phyloP scores from a whole-genome alignment of 202 grass and related monocot species.

The Zoysia matrella region DNA sequence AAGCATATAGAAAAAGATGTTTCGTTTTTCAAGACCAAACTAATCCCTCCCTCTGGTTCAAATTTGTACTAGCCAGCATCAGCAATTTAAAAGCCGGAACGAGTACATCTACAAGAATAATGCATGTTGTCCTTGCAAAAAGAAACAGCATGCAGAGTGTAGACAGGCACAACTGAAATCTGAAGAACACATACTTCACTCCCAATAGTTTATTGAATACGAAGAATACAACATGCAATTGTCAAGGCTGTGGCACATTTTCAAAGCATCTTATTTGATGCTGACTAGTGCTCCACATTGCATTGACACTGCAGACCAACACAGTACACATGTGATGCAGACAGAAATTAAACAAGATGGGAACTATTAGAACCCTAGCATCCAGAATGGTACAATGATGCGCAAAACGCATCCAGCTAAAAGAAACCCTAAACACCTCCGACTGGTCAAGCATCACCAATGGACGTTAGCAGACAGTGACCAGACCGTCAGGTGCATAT shows the following conservation, averaged over 20 bases:
- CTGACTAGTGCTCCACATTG: constrained; percentile 62
- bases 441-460: constrained; percentile 87
- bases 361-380: constrained; percentile 53
- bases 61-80: too few species aligned
- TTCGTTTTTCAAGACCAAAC: not conserved
- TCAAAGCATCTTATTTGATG: constrained; percentile 49
- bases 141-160: not conserved
- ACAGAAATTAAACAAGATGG: constrained; percentile 29
- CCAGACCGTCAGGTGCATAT: constrained; percentile 82
- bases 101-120: not conserved
- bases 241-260: constrained; percentile 63
- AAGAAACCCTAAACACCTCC: constrained; percentile 83
- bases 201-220: constrained; percentile 51
- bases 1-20: not conserved
- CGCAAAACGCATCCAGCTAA: constrained; percentile 62
- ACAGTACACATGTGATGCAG: constrained; percentile 34
- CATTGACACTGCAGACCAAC: constrained; percentile 39
- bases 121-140: not conserved
- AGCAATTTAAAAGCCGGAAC: too few species aligned
- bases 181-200: constrained; percentile 33
- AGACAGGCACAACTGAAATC: not conserved
- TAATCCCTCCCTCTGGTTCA: too few species aligned
- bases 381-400: constrained; percentile 65
- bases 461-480: constrained; percentile 62
- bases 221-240: constrained; percentile 34